Base-by-base conservation (phyloP, 2,329 filamentous ascomycete genomes). In the Aspergillus thermomutatus region DNA sequence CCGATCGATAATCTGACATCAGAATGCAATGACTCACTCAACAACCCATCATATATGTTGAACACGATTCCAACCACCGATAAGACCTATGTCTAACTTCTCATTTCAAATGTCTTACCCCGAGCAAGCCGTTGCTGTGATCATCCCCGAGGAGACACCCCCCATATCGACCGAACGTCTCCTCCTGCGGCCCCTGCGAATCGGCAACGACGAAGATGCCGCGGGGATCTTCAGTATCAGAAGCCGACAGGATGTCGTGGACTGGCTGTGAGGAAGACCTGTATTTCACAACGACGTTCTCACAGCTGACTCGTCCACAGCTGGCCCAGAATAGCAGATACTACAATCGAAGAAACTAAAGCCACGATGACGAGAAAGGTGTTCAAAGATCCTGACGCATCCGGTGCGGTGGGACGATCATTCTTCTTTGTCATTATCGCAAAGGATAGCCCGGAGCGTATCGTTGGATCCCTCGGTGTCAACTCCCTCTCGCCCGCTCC, bases 181-280 rank as follows among this genome's bases (percentile, higher is more conserved):
- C 5, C 56, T 60, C 28, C 46, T 70, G 4, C 60, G 66, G 21
- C 64, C 54, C 8, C 3, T 68, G 17, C 49, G 55, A 6, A 53
- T 62, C 11, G n/a, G 9, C 27, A 37, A 50, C 49, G 49, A 50
- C 28, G 26, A 46, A 19, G 67, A 69, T 43, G 63, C 59, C 2
- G 48, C 52, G 1, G 61, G 58, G n/a, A 40, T 69, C 5, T 68
- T 62, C 56, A 66, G 61, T 25, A 62, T 65, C 21, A 58, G 66
- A 52, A 56, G 55, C 19, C 59, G 59, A 50, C 55, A 63, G 46
- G 66, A 69, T 8, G 67, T 70, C 31, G 67, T 66, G 23, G 55
- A 64, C 25, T 70, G 64, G 62, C 63, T 69, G 67, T 70, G 60
- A 59, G 60, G 43, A 25, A 40, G 1, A n/a, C n/a, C n/a, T 14